phyloP scores from a whole-genome alignment of 2,329 filamentous ascomycete species.

The Pestalotiopsis sp. region DNA sequence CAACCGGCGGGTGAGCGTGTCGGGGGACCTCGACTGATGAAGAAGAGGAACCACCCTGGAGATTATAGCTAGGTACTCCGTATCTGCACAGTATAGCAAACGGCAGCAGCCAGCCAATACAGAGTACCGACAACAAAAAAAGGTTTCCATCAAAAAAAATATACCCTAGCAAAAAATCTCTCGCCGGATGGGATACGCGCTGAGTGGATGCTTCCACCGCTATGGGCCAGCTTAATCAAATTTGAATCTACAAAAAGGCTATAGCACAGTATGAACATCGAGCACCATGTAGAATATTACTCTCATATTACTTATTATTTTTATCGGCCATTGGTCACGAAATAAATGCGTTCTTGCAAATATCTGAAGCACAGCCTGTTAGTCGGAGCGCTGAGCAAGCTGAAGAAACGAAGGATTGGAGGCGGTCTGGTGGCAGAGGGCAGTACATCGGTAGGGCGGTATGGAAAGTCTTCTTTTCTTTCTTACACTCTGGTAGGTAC shows the following conservation, averaged over 20 bases:
- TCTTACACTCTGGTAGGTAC: not conserved
- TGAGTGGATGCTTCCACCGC: not conserved
- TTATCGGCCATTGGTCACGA: no score
- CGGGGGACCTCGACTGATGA: not conserved
- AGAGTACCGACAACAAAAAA: not conserved
- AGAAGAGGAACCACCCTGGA: not conserved
- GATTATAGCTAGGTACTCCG: not conserved
- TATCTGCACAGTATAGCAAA: not conserved
- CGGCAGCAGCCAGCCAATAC: not conserved
- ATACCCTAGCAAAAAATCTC: slow-evolving; percentile 8
- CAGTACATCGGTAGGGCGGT: not conserved
- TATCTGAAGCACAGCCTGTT: not conserved
- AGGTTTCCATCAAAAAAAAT: slow-evolving; percentile 3
- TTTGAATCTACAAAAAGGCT: not conserved
- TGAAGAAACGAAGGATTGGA: not conserved
- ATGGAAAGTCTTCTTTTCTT: not conserved
- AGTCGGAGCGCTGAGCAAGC: not conserved
- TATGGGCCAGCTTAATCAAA: not conserved
- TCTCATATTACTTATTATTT: not conserved
- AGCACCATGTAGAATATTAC: not conserved
- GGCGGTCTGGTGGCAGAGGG: not conserved
- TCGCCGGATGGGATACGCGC: slow-evolving; percentile 6
- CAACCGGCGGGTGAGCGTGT: slow-evolving; percentile 1
- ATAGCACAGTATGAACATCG: not conserved
- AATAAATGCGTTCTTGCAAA: not conserved